Percentiles rank a stretch among this genome's conserved stretches.
These are phyloP conservation scores for Cyberlindnera amylophila DNA, from an alignment of 805 yeast species.

Conservation along the genomic window DNA sequence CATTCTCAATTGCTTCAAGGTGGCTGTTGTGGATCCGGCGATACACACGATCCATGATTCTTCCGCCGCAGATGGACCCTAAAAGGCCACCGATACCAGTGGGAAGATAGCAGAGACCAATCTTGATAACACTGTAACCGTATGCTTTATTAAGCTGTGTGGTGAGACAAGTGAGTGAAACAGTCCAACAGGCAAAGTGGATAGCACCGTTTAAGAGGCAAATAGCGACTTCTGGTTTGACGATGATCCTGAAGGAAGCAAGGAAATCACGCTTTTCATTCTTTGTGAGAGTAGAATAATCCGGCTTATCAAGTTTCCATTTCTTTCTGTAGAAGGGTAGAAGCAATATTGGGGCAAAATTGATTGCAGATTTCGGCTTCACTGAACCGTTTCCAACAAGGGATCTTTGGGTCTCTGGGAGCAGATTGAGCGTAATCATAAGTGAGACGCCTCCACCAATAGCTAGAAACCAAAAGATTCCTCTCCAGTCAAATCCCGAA, in stretches of 20 bases:
- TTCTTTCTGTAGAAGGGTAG: slow-evolving; percentile 10
- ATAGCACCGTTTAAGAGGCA: slow-evolving; percentile 56
- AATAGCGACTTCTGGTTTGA: slow-evolving; percentile 41
- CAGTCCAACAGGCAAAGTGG: slow-evolving; percentile 67
- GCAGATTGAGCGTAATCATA: slow-evolving; percentile 29
- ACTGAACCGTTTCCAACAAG: slow-evolving; percentile 75
- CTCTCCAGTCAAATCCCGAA: slow-evolving; percentile 62
- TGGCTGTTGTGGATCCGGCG: slow-evolving; percentile 29
- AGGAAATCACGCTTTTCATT: slow-evolving; percentile 25
- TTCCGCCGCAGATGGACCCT: slow-evolving; percentile 61
- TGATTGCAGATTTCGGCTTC: slow-evolving; percentile 41
- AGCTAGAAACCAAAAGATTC: slow-evolving; percentile 70
- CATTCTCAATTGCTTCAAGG: slow-evolving; percentile 20
- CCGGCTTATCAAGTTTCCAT: slow-evolving; percentile 32
- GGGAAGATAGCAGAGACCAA: slow-evolving; percentile 75
- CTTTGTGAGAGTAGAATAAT: slow-evolving; percentile 27
- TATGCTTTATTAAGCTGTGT: slow-evolving; percentile 49
- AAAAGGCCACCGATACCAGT: slow-evolving; percentile 66
- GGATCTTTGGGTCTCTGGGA: slow-evolving; percentile 78
- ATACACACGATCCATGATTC: slow-evolving; percentile 41
- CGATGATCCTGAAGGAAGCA: slow-evolving; percentile 42
- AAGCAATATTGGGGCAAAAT: slow-evolving; percentile 42
- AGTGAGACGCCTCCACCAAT: slow-evolving; percentile 54
- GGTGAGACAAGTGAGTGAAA: slow-evolving; percentile 62
- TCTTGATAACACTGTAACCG: slow-evolving; percentile 46